Base-by-base conservation (phyloP, 768 basidiomycete species). In the Boletus insuetus region DNA sequence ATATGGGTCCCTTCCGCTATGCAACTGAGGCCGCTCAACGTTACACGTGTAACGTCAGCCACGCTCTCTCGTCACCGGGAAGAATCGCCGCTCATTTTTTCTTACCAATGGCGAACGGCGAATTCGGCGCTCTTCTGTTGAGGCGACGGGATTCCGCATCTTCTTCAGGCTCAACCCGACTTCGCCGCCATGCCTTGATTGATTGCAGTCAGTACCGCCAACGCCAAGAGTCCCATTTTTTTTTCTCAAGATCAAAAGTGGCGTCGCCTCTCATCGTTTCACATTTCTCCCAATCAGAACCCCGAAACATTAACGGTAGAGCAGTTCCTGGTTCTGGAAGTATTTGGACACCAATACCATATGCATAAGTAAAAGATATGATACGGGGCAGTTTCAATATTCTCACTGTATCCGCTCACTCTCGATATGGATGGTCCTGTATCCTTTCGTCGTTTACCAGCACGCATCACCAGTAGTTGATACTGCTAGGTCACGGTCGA, bases 41-140 rank as follows among this genome's bases (percentile, higher is more conserved):
- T 67, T 64, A 55, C 68, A 68, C 68, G 63, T 68, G 67, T 65
- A 60, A 69, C 63, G 58, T 69, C 51, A 59, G 19, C 56, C 40
- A 57, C 29, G 44, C 19, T 35, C 17, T 48, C 40, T 19, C 45
- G 37, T 24, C 16, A 40, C 31, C 46, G 41, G 64, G 20, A 38
- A 41, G 26, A 24, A 32, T 35, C 19, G 46, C 29, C 6, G 19
- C 41, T 29, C 55, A 9, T 40, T 26, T 3, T 16, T 24, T 4
- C 16, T 31, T 43, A 31, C 35, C 41, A 49, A 54, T 47, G 26
- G 53, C 50, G 37, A 49, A 54, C 45, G 26, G 53, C 50, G 37
- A 56, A 59, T 52, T 24, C 29, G 5, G 34, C 24, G 29, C 20
- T 22, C 32, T 10, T 20, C 11, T 26, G 10, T 35, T 37, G 16